These are phyloP conservation scores for Nannochloropsis oceanica DNA, from an alignment of 108 stramenopile species.

Conservation along the genomic window DNA sequence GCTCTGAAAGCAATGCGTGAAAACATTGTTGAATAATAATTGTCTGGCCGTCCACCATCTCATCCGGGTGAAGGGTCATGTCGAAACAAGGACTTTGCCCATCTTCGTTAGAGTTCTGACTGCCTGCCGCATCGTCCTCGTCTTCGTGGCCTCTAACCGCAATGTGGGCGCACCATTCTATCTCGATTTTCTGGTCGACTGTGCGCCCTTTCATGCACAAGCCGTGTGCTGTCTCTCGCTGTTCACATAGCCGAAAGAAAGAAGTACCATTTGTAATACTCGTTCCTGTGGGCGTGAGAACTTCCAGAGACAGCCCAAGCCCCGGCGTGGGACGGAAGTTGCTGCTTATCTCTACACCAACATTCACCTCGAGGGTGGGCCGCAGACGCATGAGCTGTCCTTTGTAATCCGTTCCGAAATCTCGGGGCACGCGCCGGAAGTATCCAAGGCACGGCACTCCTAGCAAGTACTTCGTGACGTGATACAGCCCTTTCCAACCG, in stretches of 20 bases:
- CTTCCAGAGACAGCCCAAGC: background rate
- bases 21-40: background rate
- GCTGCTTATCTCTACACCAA: no score
- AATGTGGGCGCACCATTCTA: background rate
- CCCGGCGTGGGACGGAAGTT: background rate
- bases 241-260: background rate
- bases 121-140: background rate
- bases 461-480: background rate
- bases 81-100: background rate
- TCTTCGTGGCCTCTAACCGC: background rate
- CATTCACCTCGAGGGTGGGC: no score
- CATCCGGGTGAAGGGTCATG: background rate
- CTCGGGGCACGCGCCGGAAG: background rate
- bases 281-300: background rate
- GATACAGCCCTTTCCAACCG: background rate
- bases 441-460: background rate
- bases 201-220: background rate
- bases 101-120: background rate
- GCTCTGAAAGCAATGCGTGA: background rate
- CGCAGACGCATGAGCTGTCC: background rate
- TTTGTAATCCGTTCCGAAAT: background rate
- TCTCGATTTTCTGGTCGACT: background rate
- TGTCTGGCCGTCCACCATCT: no score
- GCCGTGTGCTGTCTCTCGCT: background rate
- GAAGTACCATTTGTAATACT: background rate